phyloP scores from a whole-genome alignment of 2,329 filamentous ascomycete species.

The Davidsoniella australis region DNA sequence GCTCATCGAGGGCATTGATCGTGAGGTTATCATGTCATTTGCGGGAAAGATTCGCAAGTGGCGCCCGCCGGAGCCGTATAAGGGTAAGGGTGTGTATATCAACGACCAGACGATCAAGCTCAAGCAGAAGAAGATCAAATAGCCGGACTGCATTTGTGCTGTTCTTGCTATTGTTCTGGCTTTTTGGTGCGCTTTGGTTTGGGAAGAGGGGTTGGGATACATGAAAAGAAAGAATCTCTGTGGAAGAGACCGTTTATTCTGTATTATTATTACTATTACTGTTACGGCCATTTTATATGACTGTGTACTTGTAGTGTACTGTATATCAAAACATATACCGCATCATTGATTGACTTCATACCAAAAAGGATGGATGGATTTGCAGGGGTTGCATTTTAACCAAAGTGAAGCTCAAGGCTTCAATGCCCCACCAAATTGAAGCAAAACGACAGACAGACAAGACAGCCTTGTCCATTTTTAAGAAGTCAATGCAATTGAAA shows the following conservation, averaged over 20 bases:
- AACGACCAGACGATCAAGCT: slow-evolving; percentile 95
- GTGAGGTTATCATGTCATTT: slow-evolving; percentile 76
- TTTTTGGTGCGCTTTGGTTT: not conserved
- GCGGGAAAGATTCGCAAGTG: slow-evolving; percentile 76
- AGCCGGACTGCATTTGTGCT: slow-evolving; percentile 19
- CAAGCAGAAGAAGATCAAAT: slow-evolving; percentile 96
- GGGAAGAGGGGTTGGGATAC: not conserved
- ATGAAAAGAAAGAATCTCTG: not conserved
- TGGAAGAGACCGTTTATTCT: not conserved
- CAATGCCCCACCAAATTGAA: not conserved
- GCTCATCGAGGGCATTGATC: slow-evolving; percentile 72
- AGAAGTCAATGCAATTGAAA: too few species aligned
- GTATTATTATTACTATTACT: slow-evolving; percentile 20
- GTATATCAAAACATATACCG: slow-evolving; percentile 1
- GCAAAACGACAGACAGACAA: not conserved
- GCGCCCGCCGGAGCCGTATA: slow-evolving; percentile 91
- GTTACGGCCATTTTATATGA: slow-evolving; percentile 18
- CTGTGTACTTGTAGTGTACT: slow-evolving; percentile 6
- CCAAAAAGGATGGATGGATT: not conserved
- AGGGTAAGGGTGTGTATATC: slow-evolving; percentile 97
- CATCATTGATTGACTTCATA: too few species aligned
- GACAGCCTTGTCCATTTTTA: not conserved
- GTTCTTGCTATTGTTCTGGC: not conserved
- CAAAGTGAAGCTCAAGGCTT: not conserved
- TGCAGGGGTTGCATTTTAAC: slow-evolving; percentile 2